These are phyloP conservation scores for Boletus bicolor DNA, from an alignment of 768 basidiomycete species.

Conservation along the genomic window DNA sequence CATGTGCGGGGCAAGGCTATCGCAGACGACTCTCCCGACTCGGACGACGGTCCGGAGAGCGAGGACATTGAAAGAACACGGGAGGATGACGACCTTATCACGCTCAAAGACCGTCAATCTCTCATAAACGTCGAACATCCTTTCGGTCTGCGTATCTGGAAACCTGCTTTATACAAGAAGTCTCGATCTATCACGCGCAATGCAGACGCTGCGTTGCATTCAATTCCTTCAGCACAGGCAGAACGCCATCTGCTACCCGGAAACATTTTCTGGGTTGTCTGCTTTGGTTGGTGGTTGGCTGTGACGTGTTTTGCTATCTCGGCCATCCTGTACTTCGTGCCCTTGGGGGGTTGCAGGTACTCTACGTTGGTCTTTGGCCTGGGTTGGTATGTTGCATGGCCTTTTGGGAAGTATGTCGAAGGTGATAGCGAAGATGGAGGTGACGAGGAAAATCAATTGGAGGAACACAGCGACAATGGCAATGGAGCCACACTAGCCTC, in stretches of 20 bases:
- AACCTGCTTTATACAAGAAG: conserved; percentile 98
- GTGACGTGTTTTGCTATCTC: conserved; percentile 66
- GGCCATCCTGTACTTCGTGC: conserved; percentile 64
- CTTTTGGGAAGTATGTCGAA: conserved; percentile 98
- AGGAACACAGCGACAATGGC: conserved; percentile 14
- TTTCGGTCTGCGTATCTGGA: conserved; percentile 99
- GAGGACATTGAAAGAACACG: conserved; percentile 22
- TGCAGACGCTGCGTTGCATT: conserved; percentile 92
- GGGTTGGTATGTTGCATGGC: conserved; percentile 97
- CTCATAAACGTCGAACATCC: conserved; percentile 99
- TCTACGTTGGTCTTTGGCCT: conserved; percentile 85
- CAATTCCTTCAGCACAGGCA: conserved; percentile 87
- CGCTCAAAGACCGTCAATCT: conserved; percentile 92
- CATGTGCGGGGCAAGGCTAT: conserved; percentile 40
- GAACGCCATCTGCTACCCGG: conserved; percentile 91
- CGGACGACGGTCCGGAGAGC: conserved; percentile 39
- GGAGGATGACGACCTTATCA: conserved; percentile 80
- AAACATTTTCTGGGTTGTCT: conserved; percentile 87
- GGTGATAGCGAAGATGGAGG: conserved; percentile 53
- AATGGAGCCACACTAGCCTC: conserved; percentile 35
- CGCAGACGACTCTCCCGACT: conserved; percentile 39
- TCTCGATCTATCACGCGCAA: conserved; percentile 93
- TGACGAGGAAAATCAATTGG: conserved; percentile 38
- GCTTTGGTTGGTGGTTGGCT: conserved; percentile 94
- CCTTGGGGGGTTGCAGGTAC: conserved; percentile 81